A percentile compares a stretch with the other conserved stretches of the same genome.
phyloP scores from a whole-genome alignment of 805 yeast species.

The Ogataea allantospora region DNA sequence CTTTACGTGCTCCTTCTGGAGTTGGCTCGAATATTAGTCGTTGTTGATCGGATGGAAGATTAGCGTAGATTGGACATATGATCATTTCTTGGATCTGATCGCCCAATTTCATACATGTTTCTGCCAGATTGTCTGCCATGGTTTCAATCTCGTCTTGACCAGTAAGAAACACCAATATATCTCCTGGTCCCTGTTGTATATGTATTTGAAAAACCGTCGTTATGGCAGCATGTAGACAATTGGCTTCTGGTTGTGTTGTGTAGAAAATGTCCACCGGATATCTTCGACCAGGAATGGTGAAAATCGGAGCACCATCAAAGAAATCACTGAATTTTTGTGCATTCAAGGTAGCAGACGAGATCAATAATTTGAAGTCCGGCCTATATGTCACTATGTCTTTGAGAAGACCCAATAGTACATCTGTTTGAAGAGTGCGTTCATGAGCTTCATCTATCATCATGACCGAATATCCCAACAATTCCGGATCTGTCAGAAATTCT shows the following conservation, averaged over 20 bases:
- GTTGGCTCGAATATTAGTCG: conserved; percentile 82
- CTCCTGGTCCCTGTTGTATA: conserved; percentile 68
- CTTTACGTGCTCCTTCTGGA: conserved; percentile 74
- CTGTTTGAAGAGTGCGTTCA: conserved; percentile 93
- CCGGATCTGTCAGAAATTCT: conserved; percentile 79
- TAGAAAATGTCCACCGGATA: conserved; percentile 86
- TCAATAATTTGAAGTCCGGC: conserved; percentile 68
- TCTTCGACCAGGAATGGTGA: conserved; percentile 89
- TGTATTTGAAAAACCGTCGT: conserved; percentile 89
- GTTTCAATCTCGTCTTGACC: conserved; percentile 96
- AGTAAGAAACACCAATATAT: conserved; percentile 84
- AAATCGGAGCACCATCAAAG: conserved; percentile 81
- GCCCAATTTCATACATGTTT: conserved; percentile 65
- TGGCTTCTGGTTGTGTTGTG: conserved; percentile 84
- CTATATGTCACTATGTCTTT: conserved; percentile 66
- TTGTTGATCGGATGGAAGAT: conserved; percentile 83
- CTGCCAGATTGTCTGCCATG: conserved; percentile 66
- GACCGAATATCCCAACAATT: conserved; percentile 65
- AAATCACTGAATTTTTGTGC: conserved; percentile 82
- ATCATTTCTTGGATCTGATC: conserved; percentile 58
- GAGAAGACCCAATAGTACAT: conserved; percentile 71
- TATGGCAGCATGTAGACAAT: conserved; percentile 85
- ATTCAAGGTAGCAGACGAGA: conserved; percentile 94
- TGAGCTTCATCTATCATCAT: conserved; percentile 97
- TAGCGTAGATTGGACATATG: conserved; percentile 87